Conservation (phyloP, 108 stramenopile genomes). For the Nitzschia sp. region DNA sequence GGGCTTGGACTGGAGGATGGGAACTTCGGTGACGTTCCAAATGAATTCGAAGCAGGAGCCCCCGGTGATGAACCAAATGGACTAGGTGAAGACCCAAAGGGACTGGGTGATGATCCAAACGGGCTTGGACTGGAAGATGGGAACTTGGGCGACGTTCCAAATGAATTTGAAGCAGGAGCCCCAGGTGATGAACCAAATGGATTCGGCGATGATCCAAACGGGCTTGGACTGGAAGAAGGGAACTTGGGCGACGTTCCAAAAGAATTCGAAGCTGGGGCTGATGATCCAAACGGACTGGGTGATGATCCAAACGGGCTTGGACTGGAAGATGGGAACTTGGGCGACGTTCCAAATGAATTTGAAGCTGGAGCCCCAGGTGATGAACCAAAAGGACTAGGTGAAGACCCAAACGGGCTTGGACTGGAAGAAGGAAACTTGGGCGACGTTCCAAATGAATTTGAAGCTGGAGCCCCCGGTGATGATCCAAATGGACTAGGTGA, state of each 20-base stretch:
- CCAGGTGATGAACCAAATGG: too few relatives aligned
- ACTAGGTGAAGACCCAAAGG: neutral
- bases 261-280: neutral
- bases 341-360: neutral
- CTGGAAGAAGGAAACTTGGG: neutral
- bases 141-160: too few relatives aligned
- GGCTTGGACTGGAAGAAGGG: too few relatives aligned
- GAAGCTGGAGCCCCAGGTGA: neutral
- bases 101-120: neutral
- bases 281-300: neutral
- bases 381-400: constrained; percentile 2
- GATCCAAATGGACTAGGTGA: neutral
- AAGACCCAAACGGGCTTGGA: neutral
- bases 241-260: too few relatives aligned
- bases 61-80: neutral
- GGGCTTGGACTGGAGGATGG: neutral
- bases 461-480: too few relatives aligned
- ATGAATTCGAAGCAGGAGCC: neutral
- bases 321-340: neutral
- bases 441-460: neutral
- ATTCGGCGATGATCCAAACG: neutral
- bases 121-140: too few relatives aligned
- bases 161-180: neutral
- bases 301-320: neutral
- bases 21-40: neutral